These are phyloP conservation scores for Globisporangium recalcitrans DNA, from an alignment of 352 stramenopile genomes.

Conservation along the genomic window DNA sequence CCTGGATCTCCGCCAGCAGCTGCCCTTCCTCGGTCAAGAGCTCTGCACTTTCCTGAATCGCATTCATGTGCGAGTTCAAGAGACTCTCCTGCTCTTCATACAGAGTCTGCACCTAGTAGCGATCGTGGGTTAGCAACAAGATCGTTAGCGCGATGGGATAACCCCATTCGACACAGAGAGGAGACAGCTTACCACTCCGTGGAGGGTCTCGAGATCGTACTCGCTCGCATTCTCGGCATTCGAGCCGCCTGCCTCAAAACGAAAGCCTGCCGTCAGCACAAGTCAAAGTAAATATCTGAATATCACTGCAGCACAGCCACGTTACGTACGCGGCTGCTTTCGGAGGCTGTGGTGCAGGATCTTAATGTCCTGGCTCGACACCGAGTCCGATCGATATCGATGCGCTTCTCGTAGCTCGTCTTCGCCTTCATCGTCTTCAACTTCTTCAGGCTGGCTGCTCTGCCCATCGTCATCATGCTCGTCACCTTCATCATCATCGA, in stretches of 20 bases:
- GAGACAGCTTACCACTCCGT: constrained; percentile 48
- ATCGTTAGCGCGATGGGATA: background rate
- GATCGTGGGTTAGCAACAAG: background rate
- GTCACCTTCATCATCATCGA: constrained; percentile 19
- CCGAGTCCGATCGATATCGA: constrained; percentile 27
- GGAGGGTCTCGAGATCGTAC: constrained; percentile 54
- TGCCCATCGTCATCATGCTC: constrained; percentile 16
- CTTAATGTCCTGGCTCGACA: constrained; percentile 58
- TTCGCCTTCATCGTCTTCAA: constrained; percentile 18
- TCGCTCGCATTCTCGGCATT: constrained; percentile 21
- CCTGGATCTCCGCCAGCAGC: constrained; percentile 81
- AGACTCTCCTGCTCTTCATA: constrained; percentile 96
- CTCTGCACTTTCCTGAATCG: constrained; percentile 96
- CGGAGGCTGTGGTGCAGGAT: constrained; percentile 48
- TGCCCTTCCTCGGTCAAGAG: constrained; percentile 95
- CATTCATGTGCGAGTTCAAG: constrained; percentile 95
- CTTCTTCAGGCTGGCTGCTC: constrained; percentile 9
- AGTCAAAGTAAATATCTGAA: background rate
- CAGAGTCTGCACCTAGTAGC: constrained; percentile 74
- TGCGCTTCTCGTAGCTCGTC: constrained; percentile 19
- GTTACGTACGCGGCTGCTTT: constrained; percentile 39
- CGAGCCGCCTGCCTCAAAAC: constrained; percentile 19
- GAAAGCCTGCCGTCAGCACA: background rate
- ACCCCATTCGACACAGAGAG: background rate
- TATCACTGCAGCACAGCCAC: background rate